Base-by-base conservation (phyloP, 208 protist genomes). In the Crithidia bombi region DNA sequence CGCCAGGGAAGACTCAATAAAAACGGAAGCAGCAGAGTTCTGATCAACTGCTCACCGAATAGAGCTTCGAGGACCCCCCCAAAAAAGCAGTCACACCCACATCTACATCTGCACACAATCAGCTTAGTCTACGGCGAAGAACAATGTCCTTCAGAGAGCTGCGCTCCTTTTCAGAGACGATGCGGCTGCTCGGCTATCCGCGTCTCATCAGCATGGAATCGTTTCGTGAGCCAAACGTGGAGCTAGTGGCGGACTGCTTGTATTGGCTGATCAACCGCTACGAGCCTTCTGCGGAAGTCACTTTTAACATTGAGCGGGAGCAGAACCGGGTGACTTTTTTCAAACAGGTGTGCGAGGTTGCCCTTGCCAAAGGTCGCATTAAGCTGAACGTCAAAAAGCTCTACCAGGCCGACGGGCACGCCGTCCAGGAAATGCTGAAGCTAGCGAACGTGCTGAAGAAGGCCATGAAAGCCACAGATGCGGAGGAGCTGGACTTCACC, bases 381-480 rank as follows among this genome's bases (percentile, higher is more conserved):
- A 98, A 97, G 65, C 79, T 98, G 1, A 98, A 98, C 80, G 90
- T 97, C 39, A 98, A 98, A 72, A 91, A 94, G 65, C 88, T 98
- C 41, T 98, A 98, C 74, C 81, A 94, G 75, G 85, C 94, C 0
- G 94, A 99, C 33, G 96, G 95, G 2, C 97, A 98, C 73, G 94
- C 96, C 10, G 97, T 99, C 46, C 94, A 98, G 73, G 97, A 99
- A 81, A 93, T 99, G 85, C 80, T 98, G 32, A 98, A 98, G 73
- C 79, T 99, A 1, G 90, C 97, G 7, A 83, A 81, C 36, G 69
- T 98, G 38, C 80, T 99, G 10, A 96, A 97, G 52, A 80, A 88
- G 36, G 94, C 95, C 6, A 95, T 92, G 88, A 81, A 85, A 38
- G 75, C 87, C 12, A 94, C 84, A 5, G 79, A 74, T 9, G 81